phyloP scores from a whole-genome alignment of 768 basidiomycete genomes.

The Leucocoprinus birnbaumii region DNA sequence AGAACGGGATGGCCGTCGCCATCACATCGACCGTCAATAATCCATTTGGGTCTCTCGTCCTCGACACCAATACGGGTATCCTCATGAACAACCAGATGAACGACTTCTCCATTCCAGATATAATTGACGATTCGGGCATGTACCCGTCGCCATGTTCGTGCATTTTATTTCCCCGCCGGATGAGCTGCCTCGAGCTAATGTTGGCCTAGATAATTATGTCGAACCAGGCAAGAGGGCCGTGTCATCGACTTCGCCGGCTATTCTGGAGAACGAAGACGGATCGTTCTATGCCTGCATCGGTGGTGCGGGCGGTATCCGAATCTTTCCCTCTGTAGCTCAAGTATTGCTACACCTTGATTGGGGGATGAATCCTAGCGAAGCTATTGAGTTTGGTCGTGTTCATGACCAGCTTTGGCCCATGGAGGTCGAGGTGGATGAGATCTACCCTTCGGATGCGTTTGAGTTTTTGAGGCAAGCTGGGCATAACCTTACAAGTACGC shows the following conservation, averaged over 20 bases:
- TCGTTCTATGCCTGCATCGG: constrained; percentile 74
- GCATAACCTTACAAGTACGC: constrained; percentile 68
- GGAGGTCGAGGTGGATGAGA: constrained; percentile 55
- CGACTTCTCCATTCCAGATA: constrained; percentile 86
- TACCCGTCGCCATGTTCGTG: constrained; percentile 47
- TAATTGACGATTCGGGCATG: constrained; percentile 80
- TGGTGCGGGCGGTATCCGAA: constrained; percentile 85
- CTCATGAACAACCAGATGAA: constrained; percentile 95
- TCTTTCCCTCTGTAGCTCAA: constrained; percentile 80
- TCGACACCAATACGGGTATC: constrained; percentile 85
- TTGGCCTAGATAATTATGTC: constrained; percentile 80
- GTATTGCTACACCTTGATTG: constrained; percentile 76
- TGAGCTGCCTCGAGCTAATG: background rate
- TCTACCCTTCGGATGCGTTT: constrained; percentile 55
- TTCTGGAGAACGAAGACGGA: constrained; percentile 75
- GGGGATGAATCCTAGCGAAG: constrained; percentile 75
- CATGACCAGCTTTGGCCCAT: constrained; percentile 86
- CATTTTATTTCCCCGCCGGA: background rate
- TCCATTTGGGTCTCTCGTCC: constrained; percentile 86
- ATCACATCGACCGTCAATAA: constrained; percentile 89
- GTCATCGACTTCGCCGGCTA: constrained; percentile 80
- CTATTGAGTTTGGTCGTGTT: constrained; percentile 81
- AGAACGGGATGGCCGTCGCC: constrained; percentile 81
- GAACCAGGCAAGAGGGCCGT: constrained; percentile 85
- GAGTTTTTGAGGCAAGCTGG: constrained; percentile 55